Conservation (phyloP, 2,329 filamentous ascomycete genomes). For the Juglanconis juglandina region DNA sequence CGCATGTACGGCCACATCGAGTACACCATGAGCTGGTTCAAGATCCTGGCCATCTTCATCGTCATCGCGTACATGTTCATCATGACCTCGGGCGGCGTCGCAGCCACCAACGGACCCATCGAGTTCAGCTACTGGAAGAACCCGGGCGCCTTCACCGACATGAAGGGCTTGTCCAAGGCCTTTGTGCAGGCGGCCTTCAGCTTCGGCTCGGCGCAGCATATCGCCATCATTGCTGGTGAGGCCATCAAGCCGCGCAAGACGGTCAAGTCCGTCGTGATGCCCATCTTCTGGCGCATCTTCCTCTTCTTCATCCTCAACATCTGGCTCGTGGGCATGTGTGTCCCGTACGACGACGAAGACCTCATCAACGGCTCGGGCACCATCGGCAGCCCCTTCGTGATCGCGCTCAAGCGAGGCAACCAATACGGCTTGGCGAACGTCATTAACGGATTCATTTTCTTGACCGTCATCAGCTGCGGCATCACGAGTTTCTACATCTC, state of each 20-base stretch:
- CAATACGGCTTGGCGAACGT: conserved; percentile 29
- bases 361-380: conserved; percentile 28
- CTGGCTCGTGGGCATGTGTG: conserved; percentile 33
- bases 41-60: conserved; percentile 28
- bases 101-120: conserved; percentile 30
- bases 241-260: conserved; percentile 27
- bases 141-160: conserved; percentile 28
- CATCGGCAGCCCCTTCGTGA: conserved; percentile 21
- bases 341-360: conserved; percentile 27
- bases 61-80: conserved; percentile 34
- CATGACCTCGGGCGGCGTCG: conserved; percentile 32
- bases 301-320: conserved; percentile 32
- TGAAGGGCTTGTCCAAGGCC: conserved; percentile 32
- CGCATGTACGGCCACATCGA: conserved; percentile 29
- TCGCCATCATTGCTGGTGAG: conserved; percentile 32
- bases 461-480: conserved; percentile 32
- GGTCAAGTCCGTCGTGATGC: conserved; percentile 28
- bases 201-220: conserved; percentile 30
- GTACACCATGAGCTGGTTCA: conserved; percentile 30
- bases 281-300: conserved; percentile 31
- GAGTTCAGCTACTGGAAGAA: conserved; percentile 29
- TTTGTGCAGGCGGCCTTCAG: conserved; percentile 33
- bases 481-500: conserved; percentile 32
- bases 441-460: conserved; percentile 32
- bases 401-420: conserved; percentile 25